phyloP scores from a whole-genome alignment of 306 rosid genomes.

The Sindora glabra region DNA sequence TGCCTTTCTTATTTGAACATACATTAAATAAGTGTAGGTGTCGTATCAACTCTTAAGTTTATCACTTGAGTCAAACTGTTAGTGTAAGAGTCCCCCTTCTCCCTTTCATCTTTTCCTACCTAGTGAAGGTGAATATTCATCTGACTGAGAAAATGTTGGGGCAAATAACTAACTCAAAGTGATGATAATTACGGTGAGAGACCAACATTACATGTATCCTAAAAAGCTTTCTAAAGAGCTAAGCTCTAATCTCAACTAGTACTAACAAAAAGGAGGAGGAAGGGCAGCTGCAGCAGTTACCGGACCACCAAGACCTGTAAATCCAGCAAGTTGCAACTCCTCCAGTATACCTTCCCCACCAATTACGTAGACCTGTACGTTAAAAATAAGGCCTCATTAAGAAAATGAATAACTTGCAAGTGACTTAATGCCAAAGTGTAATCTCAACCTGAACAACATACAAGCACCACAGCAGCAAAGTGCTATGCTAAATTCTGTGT shows the following conservation, averaged over 20 bases:
- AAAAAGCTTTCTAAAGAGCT: neutral
- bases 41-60: neutral
- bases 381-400: neutral
- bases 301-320: conserved; percentile 88
- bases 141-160: neutral
- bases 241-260: neutral
- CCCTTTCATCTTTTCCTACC: neutral
- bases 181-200: neutral
- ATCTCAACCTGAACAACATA: neutral
- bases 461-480: neutral
- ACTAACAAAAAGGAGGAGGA: neutral
- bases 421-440: neutral
- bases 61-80: neutral
- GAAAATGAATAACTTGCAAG: neutral
- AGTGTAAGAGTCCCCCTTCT: neutral
- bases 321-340: conserved; percentile 80
- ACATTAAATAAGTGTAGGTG: neutral
- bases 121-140: conserved; percentile 1
- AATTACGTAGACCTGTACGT: conserved; percentile 71
- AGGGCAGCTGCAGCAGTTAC: conserved; percentile 34
- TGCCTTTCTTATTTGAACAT: neutral
- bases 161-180: neutral
- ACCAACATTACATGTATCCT: neutral
- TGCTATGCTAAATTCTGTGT: neutral
- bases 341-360: conserved; percentile 87